Conservation (phyloP, 1,284 basidiomycete genomes). For the Hypsizygus ulmarius region DNA sequence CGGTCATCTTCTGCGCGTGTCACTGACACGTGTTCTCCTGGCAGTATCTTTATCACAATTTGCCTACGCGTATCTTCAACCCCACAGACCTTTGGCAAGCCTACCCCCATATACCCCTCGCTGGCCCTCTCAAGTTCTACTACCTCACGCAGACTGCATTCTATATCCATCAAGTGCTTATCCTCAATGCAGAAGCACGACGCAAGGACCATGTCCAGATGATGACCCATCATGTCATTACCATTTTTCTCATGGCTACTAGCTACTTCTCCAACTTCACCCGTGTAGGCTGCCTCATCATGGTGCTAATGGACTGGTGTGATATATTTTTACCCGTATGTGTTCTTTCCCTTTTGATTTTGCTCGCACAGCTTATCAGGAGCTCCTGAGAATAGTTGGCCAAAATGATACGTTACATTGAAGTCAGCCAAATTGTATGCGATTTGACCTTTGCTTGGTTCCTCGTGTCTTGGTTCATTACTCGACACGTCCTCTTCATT, state of each 20-base stretch:
- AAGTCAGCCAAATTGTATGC: slow-evolving; percentile 57
- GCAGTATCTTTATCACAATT: slow-evolving; percentile 76
- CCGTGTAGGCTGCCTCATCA: slow-evolving; percentile 83
- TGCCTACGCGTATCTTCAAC: slow-evolving; percentile 68
- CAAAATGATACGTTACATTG: slow-evolving; percentile 91
- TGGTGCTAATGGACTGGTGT: slow-evolving; percentile 91
- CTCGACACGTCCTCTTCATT: slow-evolving; percentile 79
- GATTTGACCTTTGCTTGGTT: slow-evolving; percentile 82
- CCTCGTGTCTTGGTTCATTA: slow-evolving; percentile 86
- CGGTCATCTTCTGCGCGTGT: slow-evolving; percentile 5
- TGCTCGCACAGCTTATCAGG: neutral
- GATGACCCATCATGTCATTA: slow-evolving; percentile 94
- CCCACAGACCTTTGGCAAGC: slow-evolving; percentile 74
- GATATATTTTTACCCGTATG: slow-evolving; percentile 91
- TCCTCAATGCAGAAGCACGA: slow-evolving; percentile 90
- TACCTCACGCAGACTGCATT: slow-evolving; percentile 92
- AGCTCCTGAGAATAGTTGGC: slow-evolving; percentile 56
- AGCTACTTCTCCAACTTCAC: slow-evolving; percentile 88
- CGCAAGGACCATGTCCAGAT: slow-evolving; percentile 95
- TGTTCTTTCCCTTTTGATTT: slow-evolving; percentile 22
- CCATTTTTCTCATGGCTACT: slow-evolving; percentile 71
- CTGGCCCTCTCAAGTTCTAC: slow-evolving; percentile 84
- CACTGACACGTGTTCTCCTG: slow-evolving; percentile 11
- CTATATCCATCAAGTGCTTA: slow-evolving; percentile 89
- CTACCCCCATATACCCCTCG: slow-evolving; percentile 82